Percentiles rank a stretch among this genome's conserved stretches.
phyloP scores from a whole-genome alignment of 139 green algal genomes.

The Coccomyxa sp. region DNA sequence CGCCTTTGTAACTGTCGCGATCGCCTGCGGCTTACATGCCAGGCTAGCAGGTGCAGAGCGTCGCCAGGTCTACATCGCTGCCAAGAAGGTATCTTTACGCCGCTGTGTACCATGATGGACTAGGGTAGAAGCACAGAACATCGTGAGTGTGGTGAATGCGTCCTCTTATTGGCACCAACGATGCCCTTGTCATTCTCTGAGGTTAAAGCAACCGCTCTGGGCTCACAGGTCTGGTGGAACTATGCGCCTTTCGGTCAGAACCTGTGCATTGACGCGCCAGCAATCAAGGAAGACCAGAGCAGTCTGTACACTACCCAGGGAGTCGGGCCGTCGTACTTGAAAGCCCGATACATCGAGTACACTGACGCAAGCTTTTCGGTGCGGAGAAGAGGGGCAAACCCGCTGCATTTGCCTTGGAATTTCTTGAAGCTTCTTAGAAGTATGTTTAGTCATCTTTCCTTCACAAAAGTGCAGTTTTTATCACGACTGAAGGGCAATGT shows the following conservation, averaged over 20 bases:
- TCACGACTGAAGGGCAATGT: not conserved
- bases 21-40: too few species aligned
- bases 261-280: not conserved
- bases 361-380: constrained; percentile 35
- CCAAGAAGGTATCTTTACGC: not conserved
- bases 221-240: not conserved
- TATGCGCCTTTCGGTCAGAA: not conserved
- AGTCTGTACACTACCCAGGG: not conserved
- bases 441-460: not conserved
- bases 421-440: too few species aligned
- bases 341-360: constrained; percentile 44
- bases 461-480: not conserved
- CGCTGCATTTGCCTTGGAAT: too few species aligned
- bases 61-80: not conserved
- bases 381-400: not conserved
- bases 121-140: too few species aligned
- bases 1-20: too few species aligned
- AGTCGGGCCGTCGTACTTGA: constrained; percentile 29
- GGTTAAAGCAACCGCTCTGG: too few species aligned
- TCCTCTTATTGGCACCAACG: too few species aligned
- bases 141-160: too few species aligned
- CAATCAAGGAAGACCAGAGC: not conserved
- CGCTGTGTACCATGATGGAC: too few species aligned
- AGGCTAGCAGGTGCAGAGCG: not conserved
- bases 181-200: too few species aligned